Conservation (phyloP, 2,329 filamentous ascomycete genomes). For the Dactylellina drechsleri region DNA sequence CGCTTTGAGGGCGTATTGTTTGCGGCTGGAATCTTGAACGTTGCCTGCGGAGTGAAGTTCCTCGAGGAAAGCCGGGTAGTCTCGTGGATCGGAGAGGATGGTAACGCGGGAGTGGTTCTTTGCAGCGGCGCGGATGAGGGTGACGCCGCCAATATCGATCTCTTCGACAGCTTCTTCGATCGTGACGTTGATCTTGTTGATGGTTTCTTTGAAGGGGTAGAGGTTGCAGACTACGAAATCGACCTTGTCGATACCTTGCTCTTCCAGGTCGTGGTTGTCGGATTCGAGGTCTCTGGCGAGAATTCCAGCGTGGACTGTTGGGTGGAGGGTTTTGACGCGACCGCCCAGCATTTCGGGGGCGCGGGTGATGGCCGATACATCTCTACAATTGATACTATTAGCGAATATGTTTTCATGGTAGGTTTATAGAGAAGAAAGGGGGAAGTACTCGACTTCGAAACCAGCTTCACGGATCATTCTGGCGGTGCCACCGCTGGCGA, state of each 20-base stretch:
- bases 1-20: constrained; percentile 92
- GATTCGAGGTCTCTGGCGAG: constrained; percentile 92
- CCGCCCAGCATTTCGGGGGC: constrained; percentile 97
- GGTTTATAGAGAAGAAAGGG: not conserved
- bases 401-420: not conserved
- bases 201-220: constrained; percentile 98
- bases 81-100: constrained; percentile 90
- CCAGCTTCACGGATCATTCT: constrained; percentile 97
- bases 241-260: constrained; percentile 94
- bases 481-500: constrained; percentile 93
- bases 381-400: constrained; percentile 67
- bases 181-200: constrained; percentile 96
- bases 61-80: constrained; percentile 93
- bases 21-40: constrained; percentile 84
- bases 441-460: constrained; percentile 87
- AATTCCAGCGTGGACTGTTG: constrained; percentile 84
- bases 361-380: constrained; percentile 96
- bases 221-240: constrained; percentile 98
- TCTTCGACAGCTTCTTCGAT: constrained; percentile 97
- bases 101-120: constrained; percentile 98
- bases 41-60: constrained; percentile 78
- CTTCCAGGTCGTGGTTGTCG: constrained; percentile 94
- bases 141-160: constrained; percentile 98
- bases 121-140: constrained; percentile 91
- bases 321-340: constrained; percentile 94